Conservation (phyloP, 805 yeast genomes). For the Starmerella floricola region DNA sequence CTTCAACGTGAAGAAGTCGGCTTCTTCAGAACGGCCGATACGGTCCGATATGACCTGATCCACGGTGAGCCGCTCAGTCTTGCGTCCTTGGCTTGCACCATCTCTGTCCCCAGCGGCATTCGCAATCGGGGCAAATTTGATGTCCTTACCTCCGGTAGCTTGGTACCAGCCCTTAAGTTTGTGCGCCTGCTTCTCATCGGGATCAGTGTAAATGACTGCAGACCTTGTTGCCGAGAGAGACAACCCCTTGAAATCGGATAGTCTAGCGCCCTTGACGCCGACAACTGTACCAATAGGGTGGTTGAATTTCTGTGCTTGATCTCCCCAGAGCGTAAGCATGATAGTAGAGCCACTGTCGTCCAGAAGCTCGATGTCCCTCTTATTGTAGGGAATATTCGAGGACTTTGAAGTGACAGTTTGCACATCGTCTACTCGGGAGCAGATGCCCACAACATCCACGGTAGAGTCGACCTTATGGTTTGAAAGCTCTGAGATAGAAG, state of each 20-base stretch:
- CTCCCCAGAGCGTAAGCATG: constrained; percentile 81
- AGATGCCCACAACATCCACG: constrained; percentile 78
- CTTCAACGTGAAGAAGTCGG: constrained; percentile 65
- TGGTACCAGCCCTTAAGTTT: constrained; percentile 92
- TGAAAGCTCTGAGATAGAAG: constrained; percentile 44
- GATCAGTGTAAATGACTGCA: constrained; percentile 65
- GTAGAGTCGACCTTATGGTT: constrained; percentile 41
- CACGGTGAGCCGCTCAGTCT: constrained; percentile 45
- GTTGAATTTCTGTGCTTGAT: constrained; percentile 65
- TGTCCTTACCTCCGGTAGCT: constrained; percentile 45
- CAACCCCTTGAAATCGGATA: constrained; percentile 80
- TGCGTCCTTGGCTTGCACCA: background rate
- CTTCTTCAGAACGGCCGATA: constrained; percentile 61
- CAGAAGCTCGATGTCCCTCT: constrained; percentile 77
- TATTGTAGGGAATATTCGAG: constrained; percentile 82
- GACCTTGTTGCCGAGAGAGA: constrained; percentile 67
- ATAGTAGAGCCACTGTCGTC: constrained; percentile 73
- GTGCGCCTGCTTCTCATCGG: constrained; percentile 81
- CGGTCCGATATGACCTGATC: constrained; percentile 52
- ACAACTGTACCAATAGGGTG: constrained; percentile 53
- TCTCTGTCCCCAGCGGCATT: constrained; percentile 15
- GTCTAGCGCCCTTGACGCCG: constrained; percentile 82
- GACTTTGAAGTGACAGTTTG: constrained; percentile 72
- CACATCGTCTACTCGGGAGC: constrained; percentile 62
- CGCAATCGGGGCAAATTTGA: constrained; percentile 15